phyloP scores from a whole-genome alignment of 345 rosid species.

The Gossypium stocksii region DNA sequence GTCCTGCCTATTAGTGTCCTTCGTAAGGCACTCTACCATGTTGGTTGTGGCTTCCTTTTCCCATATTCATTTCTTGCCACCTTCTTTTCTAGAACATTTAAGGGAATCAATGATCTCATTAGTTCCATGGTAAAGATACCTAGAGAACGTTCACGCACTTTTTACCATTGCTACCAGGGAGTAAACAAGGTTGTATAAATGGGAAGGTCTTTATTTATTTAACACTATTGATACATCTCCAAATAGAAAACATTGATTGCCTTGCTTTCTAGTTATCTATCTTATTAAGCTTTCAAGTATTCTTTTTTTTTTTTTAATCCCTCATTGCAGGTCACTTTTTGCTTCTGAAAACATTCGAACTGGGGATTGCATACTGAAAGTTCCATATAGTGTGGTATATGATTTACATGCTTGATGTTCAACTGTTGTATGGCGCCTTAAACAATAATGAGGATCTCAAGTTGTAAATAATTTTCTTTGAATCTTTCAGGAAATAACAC shows the following conservation, averaged over 20 bases:
- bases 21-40: neutral
- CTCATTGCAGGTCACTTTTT: slow-evolving; percentile 53
- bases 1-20: neutral
- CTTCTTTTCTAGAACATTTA: neutral
- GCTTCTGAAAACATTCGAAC: slow-evolving; percentile 49
- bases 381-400: slow-evolving; percentile 60
- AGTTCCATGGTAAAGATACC: neutral
- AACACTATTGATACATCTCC: neutral
- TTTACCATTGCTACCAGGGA: neutral
- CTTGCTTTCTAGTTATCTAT: slow-evolving; percentile 3
- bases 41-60: slow-evolving; percentile 5
- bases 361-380: slow-evolving; percentile 69
- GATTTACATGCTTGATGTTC: neutral
- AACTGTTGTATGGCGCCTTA: slow-evolving; percentile 7
- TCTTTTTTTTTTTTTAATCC: neutral
- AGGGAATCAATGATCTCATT: neutral
- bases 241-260: neutral
- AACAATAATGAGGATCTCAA: slow-evolving; percentile 1
- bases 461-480: slow-evolving; percentile 5
- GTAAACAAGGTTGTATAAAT: neutral
- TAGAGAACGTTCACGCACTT: neutral
- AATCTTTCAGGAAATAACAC: slow-evolving; percentile 57
- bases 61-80: neutral
- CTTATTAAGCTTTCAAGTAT: neutral
- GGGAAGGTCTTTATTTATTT: neutral